Base-by-base conservation (phyloP, 306 rosid genomes). In the Cucumis sativus region DNA sequence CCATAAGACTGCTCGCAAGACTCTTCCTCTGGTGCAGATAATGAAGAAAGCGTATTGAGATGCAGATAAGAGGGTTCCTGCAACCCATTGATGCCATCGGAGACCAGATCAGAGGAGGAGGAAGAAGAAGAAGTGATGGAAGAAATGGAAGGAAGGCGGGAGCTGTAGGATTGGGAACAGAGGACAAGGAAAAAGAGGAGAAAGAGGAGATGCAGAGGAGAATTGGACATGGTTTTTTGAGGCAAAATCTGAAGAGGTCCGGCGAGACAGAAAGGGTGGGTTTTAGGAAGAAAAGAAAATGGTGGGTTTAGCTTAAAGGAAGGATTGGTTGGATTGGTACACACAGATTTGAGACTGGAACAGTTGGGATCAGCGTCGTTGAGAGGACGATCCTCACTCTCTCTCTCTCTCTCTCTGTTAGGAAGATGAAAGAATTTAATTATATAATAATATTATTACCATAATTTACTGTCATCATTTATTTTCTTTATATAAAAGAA, bases 1-100 rank as follows among this genome's bases (percentile, higher is more conserved):
- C 98, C 98, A 35, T 93, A 93, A 6, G 97, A 79, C 88, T 91
- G 88, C 51, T 93, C 97, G 54, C 98, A 93, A 25, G 91, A 17
- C 18, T 89, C 83, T 15, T 92, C 92, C 20, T 92, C 92, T 0
- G 20, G 77, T 33, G 15, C 81, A 15, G 43, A 78, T 25, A 52
- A 20, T 11, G 79, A 78, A 71, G 8, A 77, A 79, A 4, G 80
- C 68, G 64, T 80, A 74, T 13, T 63, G 13, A 79, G 68, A 5
- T 74, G 68, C 15, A 57, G 51, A 15, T n/a, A 79, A 18, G 80
- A n/a, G 4, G 61, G 76, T 28, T 37, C 76, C 17, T 51, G 69
- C 16, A 41, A 62, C 11, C 6, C 49, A 11, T 41, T 55, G 65
- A 86, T 75, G n/a, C 91, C 93, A 80, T 89, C 96, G 6, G 98